A percentile compares a stretch with the other conserved stretches of the same genome.
phyloP scores from a whole-genome alignment of 2,329 filamentous ascomycete genomes.

The Plectosphaerella sp. region DNA sequence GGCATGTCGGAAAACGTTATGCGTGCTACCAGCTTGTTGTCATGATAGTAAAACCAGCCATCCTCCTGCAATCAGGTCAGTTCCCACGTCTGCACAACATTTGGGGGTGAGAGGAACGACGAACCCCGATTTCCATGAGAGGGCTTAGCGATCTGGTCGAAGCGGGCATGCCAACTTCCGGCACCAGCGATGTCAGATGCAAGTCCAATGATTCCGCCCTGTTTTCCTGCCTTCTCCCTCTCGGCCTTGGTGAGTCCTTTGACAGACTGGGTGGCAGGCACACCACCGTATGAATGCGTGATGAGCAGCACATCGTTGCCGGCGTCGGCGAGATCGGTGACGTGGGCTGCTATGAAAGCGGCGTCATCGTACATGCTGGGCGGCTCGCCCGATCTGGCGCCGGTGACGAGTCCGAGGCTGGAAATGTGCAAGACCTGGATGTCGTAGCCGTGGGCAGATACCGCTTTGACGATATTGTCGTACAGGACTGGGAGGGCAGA shows the following conservation, averaged over 20 bases:
- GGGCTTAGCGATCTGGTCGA: background rate
- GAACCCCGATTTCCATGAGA: background rate
- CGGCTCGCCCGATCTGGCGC: background rate
- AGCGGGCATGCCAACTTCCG: slow-evolving; percentile 13
- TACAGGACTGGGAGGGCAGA: background rate
- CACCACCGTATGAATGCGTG: slow-evolving; percentile 18
- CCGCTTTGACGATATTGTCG: background rate
- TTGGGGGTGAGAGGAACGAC: background rate
- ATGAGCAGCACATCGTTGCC: slow-evolving; percentile 15
- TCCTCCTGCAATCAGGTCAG: slow-evolving; percentile 19
- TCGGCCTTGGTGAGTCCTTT: slow-evolving; percentile 26
- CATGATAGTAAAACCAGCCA: slow-evolving; percentile 19
- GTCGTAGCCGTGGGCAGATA: background rate
- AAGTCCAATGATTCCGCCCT: slow-evolving; percentile 28
- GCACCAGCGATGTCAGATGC: slow-evolving; percentile 22
- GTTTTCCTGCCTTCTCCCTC: slow-evolving; percentile 24
- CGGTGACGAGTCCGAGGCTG: background rate
- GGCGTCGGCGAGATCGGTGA: slow-evolving; percentile 28
- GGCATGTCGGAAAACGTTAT: slow-evolving; percentile 20
- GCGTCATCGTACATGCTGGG: slow-evolving; percentile 28
- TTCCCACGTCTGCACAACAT: background rate
- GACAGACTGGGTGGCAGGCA: slow-evolving; percentile 20
- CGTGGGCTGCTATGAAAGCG: slow-evolving; percentile 21
- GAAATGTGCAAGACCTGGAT: background rate
- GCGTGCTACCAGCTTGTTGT: slow-evolving; percentile 8